Evolutionary conservation across 2,329 filamentous ascomycete genomes (phyloP).

Genomic region (Escovopsis sp.): DNA sequence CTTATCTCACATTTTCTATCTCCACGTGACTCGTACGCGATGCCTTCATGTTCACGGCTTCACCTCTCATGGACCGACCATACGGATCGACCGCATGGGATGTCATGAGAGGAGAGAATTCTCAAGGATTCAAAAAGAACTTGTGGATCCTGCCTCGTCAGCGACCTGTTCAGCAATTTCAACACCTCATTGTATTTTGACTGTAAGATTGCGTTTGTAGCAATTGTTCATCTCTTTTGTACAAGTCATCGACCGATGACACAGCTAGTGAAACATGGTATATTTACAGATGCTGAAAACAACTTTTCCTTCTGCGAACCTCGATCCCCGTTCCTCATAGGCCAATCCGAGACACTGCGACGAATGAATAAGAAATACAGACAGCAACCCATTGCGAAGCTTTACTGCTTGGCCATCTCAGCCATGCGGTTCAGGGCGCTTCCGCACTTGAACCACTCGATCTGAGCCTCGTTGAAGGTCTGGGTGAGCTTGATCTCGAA

Average conservation of each 20-base stretch:
- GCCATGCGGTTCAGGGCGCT: constrained; percentile 98
- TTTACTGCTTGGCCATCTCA: constrained; percentile 36
- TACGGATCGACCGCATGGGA: too few relatives aligned
- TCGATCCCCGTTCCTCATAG: background rate
- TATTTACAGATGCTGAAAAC: background rate
- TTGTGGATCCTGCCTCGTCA: too few relatives aligned
- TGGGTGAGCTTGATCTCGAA: constrained; percentile 79
- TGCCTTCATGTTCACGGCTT: too few relatives aligned
- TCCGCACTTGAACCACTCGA: constrained; percentile 99
- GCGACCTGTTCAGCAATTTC: too few relatives aligned
- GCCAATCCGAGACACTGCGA: too few relatives aligned
- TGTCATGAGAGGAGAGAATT: too few relatives aligned
- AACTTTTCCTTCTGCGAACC: background rate
- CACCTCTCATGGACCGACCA: too few relatives aligned
- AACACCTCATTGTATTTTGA: too few relatives aligned
- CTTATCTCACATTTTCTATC: too few relatives aligned
- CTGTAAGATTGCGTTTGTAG: background rate
- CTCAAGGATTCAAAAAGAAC: too few relatives aligned
- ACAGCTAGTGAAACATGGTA: constrained; percentile 1
- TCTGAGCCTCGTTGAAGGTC: constrained; percentile 96
- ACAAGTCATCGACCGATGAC: background rate
- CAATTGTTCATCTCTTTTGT: background rate
- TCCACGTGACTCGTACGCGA: too few relatives aligned
- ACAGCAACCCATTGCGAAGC: constrained; percentile 4
- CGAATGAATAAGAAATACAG: too few relatives aligned